These are phyloP conservation scores for Moricandia arvensis DNA, from an alignment of 345 rosid genomes.

Conservation along the genomic window DNA sequence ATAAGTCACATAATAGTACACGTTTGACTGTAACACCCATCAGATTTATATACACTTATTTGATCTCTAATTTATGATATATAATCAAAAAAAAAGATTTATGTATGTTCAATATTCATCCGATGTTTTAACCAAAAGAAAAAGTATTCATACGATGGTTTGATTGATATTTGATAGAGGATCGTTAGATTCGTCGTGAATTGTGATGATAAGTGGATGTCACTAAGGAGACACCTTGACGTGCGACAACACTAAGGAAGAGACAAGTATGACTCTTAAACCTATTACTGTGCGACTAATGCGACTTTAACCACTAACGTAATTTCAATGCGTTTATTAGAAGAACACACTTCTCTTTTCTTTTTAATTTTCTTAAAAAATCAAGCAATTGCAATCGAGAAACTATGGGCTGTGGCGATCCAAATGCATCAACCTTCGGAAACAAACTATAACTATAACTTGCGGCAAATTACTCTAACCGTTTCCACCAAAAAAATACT, in stretches of 20 bases:
- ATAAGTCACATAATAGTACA: conserved; percentile 7
- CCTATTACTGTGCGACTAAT: conserved; percentile 28
- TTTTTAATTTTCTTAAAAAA: not conserved
- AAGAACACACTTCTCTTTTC: not conserved
- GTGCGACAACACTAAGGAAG: conserved; percentile 35
- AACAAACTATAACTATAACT: not conserved
- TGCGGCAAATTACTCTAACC: not conserved
- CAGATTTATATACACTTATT: not conserved
- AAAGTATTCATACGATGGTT: conserved; percentile 21
- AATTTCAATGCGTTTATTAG: conserved; percentile 3
- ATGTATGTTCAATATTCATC: not conserved
- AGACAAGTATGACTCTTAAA: conserved; percentile 33
- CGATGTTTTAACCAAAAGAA: not conserved
- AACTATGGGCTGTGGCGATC: not conserved
- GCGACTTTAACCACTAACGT: conserved; percentile 38
- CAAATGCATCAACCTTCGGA: not conserved
- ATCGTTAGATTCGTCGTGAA: conserved; percentile 28
- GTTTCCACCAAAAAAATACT: not conserved
- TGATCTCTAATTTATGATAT: not conserved
- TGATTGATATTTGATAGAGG: conserved; percentile 21
- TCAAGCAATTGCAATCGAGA: not conserved
- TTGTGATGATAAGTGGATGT: conserved; percentile 41
- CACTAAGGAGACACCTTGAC: conserved; percentile 39
- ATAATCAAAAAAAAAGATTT: not conserved
- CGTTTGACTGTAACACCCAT: not conserved